phyloP scores from a whole-genome alignment of 176 grass and related monocot genomes.

The Aegilops umbellulata region DNA sequence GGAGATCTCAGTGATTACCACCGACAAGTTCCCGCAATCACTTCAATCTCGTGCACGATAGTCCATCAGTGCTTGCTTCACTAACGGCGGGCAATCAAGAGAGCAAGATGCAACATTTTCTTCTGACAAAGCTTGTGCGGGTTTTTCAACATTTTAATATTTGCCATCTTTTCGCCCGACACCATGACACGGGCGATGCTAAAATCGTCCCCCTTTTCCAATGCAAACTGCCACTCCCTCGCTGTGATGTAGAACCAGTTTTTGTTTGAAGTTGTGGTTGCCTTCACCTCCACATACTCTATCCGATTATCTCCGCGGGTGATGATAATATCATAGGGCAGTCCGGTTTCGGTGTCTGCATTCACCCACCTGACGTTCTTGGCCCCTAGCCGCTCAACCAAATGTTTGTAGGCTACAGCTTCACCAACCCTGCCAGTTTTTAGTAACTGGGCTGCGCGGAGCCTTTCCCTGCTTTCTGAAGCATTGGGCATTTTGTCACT shows the following conservation, averaged over 20 bases:
- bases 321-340: conserved; percentile 80
- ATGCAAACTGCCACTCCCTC: conserved; percentile 90
- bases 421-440: conserved; percentile 74
- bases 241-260: conserved; percentile 75
- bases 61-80: background rate
- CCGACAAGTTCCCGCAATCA: background rate
- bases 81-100: conserved; percentile 40
- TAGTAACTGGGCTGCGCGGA: conserved; percentile 16
- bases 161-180: conserved; percentile 46
- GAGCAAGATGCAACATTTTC: conserved; percentile 56
- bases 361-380: conserved; percentile 79
- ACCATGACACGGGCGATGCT: conserved; percentile 74
- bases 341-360: conserved; percentile 60
- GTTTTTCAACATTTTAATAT: conserved; percentile 61
- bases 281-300: conserved; percentile 92
- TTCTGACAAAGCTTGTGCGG: conserved; percentile 56
- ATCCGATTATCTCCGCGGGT: conserved; percentile 23
- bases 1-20: background rate
- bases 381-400: conserved; percentile 47
- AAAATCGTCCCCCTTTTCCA: conserved; percentile 62
- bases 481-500: conserved; percentile 26
- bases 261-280: conserved; percentile 62
- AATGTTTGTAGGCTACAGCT: conserved; percentile 60
- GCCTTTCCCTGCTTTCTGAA: conserved; percentile 23
- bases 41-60: background rate